Conservation (phyloP, 1,284 basidiomycete species). For the Porodaedalea pini region DNA sequence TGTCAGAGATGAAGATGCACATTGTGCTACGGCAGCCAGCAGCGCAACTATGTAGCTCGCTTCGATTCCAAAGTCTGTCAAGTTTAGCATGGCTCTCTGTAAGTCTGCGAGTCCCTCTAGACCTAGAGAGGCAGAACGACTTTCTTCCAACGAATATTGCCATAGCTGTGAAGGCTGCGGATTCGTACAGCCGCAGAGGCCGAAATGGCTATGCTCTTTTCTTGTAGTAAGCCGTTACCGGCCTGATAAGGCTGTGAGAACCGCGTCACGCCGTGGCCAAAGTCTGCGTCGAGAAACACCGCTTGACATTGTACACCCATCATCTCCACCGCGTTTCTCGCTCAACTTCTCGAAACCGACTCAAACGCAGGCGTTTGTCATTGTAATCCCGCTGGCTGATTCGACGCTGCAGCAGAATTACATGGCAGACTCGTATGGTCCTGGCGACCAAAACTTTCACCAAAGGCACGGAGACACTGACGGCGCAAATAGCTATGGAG, state of each 20-base stretch:
- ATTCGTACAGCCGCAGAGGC: too few species aligned
- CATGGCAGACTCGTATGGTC: constrained; percentile 13
- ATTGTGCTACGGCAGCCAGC: too few species aligned
- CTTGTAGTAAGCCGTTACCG: too few species aligned
- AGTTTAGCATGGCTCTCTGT: too few species aligned
- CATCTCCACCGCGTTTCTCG: not conserved
- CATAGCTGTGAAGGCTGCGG: too few species aligned
- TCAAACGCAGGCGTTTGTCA: constrained; percentile 17
- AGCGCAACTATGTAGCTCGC: too few species aligned
- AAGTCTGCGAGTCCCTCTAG: too few species aligned
- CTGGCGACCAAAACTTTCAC: constrained; percentile 2
- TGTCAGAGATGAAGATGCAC: constrained; percentile 3
- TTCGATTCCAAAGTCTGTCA: too few species aligned
- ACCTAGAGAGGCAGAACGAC: too few species aligned
- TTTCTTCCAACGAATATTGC: too few species aligned
- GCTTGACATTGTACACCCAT: constrained; percentile 4
- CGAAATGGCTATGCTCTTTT: too few species aligned
- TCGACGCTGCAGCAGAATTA: not conserved
- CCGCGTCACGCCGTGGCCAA: not conserved
- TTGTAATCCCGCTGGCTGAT: not conserved
- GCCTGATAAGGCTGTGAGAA: not conserved
- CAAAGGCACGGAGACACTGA: not conserved
- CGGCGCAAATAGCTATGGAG: constrained; percentile 3
- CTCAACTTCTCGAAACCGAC: not conserved
- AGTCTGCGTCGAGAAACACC: not conserved